Conservation (phyloP, 352 stramenopile species). For the Pythium volutum region DNA sequence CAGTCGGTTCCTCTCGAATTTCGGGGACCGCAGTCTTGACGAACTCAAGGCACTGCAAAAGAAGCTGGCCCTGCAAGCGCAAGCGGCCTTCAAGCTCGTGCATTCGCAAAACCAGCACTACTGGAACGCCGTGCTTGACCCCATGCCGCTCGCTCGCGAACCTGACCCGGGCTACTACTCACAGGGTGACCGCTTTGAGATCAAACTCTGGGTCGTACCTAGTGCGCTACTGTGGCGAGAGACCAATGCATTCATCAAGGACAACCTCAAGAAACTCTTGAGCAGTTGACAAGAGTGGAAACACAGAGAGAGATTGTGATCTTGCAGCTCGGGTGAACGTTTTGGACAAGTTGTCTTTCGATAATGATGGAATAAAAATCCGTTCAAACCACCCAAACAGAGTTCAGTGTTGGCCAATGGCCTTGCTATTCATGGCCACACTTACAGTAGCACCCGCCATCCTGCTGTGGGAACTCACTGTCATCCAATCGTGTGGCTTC, state of each 20-base stretch:
- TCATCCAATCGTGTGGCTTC: too few species aligned
- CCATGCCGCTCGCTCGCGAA: slow-evolving; percentile 3
- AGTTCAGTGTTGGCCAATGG: too few species aligned
- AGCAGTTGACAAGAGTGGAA: neutral
- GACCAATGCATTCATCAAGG: slow-evolving; percentile 3
- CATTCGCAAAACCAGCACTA: slow-evolving; percentile 10
- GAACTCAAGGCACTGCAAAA: slow-evolving; percentile 4
- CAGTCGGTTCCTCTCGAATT: neutral
- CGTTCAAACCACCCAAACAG: too few species aligned
- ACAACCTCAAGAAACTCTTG: slow-evolving; percentile 2
- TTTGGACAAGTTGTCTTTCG: too few species aligned
- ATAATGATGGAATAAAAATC: too few species aligned
- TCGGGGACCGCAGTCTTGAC: neutral
- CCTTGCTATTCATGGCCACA: neutral
- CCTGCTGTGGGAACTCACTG: too few species aligned
- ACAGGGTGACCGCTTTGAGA: slow-evolving; percentile 12
- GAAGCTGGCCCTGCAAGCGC: neutral
- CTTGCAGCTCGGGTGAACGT: too few species aligned
- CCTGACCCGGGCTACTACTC: slow-evolving; percentile 5
- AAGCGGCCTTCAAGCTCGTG: neutral
- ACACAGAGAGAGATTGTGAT: too few species aligned
- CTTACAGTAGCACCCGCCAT: too few species aligned
- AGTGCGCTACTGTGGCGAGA: slow-evolving; percentile 11
- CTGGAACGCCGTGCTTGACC: slow-evolving; percentile 7
- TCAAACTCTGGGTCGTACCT: slow-evolving; percentile 16